phyloP scores from a whole-genome alignment of 2,329 filamentous ascomycete genomes.

The Neocucurbitaria cava region DNA sequence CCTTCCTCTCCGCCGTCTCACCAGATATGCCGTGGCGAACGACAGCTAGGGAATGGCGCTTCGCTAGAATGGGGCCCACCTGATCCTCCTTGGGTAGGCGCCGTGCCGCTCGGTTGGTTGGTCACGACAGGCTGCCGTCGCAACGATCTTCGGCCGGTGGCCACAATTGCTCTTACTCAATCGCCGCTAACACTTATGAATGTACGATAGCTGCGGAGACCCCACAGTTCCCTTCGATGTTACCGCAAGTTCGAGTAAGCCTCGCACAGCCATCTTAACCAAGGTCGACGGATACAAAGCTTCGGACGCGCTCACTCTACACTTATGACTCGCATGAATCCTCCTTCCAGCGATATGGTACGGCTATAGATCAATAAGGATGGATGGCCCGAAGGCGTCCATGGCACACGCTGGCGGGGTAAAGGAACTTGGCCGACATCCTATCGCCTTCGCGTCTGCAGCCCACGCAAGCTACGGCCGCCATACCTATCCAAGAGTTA shows the following conservation, averaged over 20 bases:
- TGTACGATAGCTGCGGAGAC: constrained; percentile 16
- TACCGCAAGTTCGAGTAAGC: not conserved
- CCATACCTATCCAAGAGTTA: constrained; percentile 21
- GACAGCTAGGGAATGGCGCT: constrained; percentile 18
- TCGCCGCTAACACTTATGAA: constrained; percentile 27
- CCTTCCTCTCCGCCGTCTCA: constrained; percentile 6
- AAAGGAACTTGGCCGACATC: constrained; percentile 25
- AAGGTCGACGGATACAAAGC: not conserved
- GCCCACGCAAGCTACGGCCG: constrained; percentile 35
- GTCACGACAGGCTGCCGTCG: constrained; percentile 14
- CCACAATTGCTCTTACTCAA: constrained; percentile 11
- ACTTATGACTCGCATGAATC: not conserved
- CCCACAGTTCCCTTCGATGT: not conserved
- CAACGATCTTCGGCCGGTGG: constrained; percentile 24
- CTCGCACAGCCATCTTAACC: not conserved
- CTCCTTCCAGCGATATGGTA: not conserved
- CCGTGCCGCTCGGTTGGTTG: constrained; percentile 29
- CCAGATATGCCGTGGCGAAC: constrained; percentile 9
- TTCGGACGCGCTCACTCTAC: not conserved
- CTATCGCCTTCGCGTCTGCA: constrained; percentile 34
- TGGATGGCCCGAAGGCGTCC: constrained; percentile 15
- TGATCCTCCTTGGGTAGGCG: constrained; percentile 22
- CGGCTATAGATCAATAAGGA: constrained; percentile 10
- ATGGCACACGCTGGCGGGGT: constrained; percentile 36
- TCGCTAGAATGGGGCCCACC: constrained; percentile 24